phyloP scores from a whole-genome alignment of 345 rosid species.

The Erysimum cheiranthoides region DNA sequence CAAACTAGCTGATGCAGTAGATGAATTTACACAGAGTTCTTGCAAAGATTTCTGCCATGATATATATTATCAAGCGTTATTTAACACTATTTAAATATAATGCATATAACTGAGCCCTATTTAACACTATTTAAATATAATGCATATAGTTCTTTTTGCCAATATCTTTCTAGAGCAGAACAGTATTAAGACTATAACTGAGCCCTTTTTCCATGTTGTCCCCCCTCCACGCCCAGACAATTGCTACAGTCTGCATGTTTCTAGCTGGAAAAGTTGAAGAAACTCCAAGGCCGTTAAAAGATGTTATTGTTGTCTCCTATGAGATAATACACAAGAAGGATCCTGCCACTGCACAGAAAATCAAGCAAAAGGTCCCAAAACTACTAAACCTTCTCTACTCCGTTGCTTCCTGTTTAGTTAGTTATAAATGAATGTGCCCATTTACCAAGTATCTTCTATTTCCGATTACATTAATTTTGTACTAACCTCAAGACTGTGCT shows the following conservation, averaged over 20 bases:
- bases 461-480: background rate
- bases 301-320: constrained; percentile 92
- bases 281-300: constrained; percentile 95
- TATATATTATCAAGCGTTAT: constrained; percentile 15
- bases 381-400: constrained; percentile 11
- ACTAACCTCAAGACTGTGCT: background rate
- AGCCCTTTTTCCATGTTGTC: constrained; percentile 28
- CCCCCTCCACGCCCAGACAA: constrained; percentile 57
- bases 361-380: constrained; percentile 82
- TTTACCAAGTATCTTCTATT: background rate
- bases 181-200: constrained; percentile 12
- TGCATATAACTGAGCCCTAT: constrained; percentile 24
- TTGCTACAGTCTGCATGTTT: constrained; percentile 97
- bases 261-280: constrained; percentile 99
- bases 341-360: constrained; percentile 78
- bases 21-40: constrained; percentile 19
- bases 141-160: constrained; percentile 12
- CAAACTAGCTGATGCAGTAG: constrained; percentile 19
- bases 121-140: constrained; percentile 4
- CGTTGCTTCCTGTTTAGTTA: constrained; percentile 24
- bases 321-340: constrained; percentile 95
- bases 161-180: background rate
- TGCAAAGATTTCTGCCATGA: constrained; percentile 17
- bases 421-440: constrained; percentile 18
- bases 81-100: constrained; percentile 4